Evolutionary conservation across 2,329 filamentous ascomycete genomes (phyloP), one percentile per base, ranked within the genome.

Genomic region (Mycosphaerella sp.): DNA sequence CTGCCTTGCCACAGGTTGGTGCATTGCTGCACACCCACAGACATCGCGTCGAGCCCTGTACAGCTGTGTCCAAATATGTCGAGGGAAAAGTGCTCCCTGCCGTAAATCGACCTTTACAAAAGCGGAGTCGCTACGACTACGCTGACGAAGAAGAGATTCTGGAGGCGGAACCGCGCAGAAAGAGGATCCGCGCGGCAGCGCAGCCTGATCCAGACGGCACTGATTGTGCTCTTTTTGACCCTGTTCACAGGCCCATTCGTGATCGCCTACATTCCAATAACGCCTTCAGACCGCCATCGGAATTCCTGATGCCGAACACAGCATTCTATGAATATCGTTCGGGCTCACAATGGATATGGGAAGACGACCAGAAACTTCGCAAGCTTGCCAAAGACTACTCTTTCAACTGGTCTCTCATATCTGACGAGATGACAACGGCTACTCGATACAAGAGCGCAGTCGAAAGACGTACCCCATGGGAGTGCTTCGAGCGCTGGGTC

Each of bases 401-500:
- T 0, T 97, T 96, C 73, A 98, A 98, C 63, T 98, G 93, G 93
- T 94, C 89, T 2, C 76, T 98, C 4, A 95, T 97, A 48, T 87
- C 90, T 1, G 87, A 81, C 60, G 84, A 91, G 53, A 74, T 97
- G 47, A 79, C 82, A 1, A 79, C 85, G 13, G 82, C 81, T 46
- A 94, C 89, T 0, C 68, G 83, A 12, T 94, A 89, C 64, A 79
- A 82, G n/a, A 91, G 90, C 16, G 89, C 88, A 1, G 83, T 89
- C 9, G 91, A 97, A 66, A 80, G 93, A 55, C 81, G 93, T 42
- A 97, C 91, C 2, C 89, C 91, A 0, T 98, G 93, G 93, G 93
- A 98, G 71, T 98, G 93, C 66, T 98, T 98, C 62, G 93, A 98
- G 70, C 81, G 93, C 39, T 98, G 91, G 91, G 86, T 96, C 49